Base-by-base conservation (phyloP, 192 early-diverging fungal species). In the Rhizophagus prolifer region DNA sequence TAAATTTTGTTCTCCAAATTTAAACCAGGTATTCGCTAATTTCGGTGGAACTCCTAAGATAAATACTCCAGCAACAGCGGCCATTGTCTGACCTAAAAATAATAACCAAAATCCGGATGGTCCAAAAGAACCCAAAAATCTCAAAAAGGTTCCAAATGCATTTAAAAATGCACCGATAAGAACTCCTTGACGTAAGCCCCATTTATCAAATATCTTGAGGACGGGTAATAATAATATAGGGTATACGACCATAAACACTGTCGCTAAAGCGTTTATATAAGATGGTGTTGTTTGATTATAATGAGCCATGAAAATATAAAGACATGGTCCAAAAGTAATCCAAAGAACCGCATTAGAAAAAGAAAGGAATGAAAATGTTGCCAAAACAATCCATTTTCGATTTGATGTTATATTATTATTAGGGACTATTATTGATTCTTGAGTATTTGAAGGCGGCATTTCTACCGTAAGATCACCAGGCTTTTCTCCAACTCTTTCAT, bases 1-100 rank as follows among this genome's bases (percentile, higher is more conserved):
- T 14, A 83, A 30, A 72, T 86, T 86, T 36, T 84, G 81, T 75
- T 86, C 79, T 2, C 85, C 85, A 34, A 64, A 7, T 65, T 82
- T 78, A 76, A 89, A 89, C 88, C 86, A 89, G 54, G 82, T 77
- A 28, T 83, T 82, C 31, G 86, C 85, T 65, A 84, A 89, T 85
- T 89, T 86, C 38, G 88, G 84, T 25, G 86, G 84, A 14, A 84
- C 77, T 26, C 87, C 86, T 41, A 89, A 70, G 67, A 89, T 83
- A 82, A 89, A 89, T 9, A 87, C 84, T 64, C 88, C 83, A n/a
- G 85, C 86, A 36, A 81, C 41, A 12, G 84, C 85, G 25, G 79
- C 82, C 59, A 89, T 67, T 66, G 84, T 61, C 74, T 89, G 88
- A 9, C 88, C 88, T 30, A 85, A 38, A 72, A 87, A 81, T 13